Conservation (phyloP, 1,284 basidiomycete genomes). For the Heimioporus retisporus region DNA sequence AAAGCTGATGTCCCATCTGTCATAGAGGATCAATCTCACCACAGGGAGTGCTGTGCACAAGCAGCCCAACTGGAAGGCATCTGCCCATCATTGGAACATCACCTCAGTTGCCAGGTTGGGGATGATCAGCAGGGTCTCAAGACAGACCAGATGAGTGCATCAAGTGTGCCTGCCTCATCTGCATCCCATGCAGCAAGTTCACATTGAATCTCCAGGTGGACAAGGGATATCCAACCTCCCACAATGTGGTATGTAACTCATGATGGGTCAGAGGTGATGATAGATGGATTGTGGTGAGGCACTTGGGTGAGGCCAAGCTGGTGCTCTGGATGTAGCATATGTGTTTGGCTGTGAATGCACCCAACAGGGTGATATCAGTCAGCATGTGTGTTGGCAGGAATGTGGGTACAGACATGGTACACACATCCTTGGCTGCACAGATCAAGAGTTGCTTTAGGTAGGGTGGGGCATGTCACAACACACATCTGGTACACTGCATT, state of each 20-base stretch:
- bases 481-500: background rate
- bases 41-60: background rate
- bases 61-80: background rate
- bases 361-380: background rate
- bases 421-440: too few species aligned
- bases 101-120: conserved; percentile 4
- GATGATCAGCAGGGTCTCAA: background rate
- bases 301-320: background rate
- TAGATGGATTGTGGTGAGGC: background rate
- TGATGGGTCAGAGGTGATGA: background rate
- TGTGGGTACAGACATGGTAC: background rate
- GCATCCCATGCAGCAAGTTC: background rate
- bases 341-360: background rate
- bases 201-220: background rate
- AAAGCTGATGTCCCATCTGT: too few species aligned
- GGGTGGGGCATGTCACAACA: background rate
- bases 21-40: background rate
- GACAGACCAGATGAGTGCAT: conserved; percentile 1
- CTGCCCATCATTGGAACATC: background rate
- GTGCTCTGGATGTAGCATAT: conserved; percentile 1
- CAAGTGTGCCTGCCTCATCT: background rate
- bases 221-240: background rate
- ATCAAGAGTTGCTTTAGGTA: background rate
- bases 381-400: background rate
- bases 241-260: conserved; percentile 1